Conservation (phyloP, 169 alveolate species). For the Eimeria sp. region DNA sequence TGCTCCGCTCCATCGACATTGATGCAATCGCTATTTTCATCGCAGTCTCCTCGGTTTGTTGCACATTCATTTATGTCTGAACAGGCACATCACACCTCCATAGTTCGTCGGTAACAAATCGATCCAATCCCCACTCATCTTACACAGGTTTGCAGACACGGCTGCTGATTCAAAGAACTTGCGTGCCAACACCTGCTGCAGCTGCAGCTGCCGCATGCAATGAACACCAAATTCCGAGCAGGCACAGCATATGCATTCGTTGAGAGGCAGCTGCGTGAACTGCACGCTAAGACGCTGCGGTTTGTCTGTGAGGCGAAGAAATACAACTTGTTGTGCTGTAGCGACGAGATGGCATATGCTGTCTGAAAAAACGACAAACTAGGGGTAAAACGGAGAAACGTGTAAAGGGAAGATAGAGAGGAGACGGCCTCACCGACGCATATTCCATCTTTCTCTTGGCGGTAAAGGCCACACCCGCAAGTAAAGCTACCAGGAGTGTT, state of each 20-base stretch:
- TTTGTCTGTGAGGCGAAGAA: background rate
- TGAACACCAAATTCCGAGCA: background rate
- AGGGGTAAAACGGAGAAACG: background rate
- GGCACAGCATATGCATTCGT: background rate
- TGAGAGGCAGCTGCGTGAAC: too few species aligned
- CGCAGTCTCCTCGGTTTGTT: slow-evolving; percentile 72
- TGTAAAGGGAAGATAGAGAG: background rate
- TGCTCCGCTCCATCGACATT: slow-evolving; percentile 55
- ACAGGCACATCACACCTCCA: background rate
- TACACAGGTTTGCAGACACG: background rate
- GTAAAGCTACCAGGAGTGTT: slow-evolving; percentile 66
- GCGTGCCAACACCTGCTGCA: background rate
- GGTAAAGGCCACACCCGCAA: slow-evolving; percentile 58
- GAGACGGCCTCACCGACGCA: slow-evolving; percentile 36
- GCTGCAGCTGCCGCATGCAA: background rate
- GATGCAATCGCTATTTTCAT: slow-evolving; percentile 73
- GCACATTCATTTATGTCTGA: slow-evolving; percentile 80
- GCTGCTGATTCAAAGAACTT: background rate
- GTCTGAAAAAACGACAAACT: background rate
- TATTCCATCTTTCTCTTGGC: slow-evolving; percentile 24
- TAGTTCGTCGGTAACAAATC: background rate
- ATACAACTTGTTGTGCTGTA: background rate
- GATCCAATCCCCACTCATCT: background rate
- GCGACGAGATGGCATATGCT: background rate
- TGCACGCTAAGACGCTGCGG: background rate